Percentiles rank a stretch among this genome's conserved stretches.
These are phyloP conservation scores for Setomelanomma holmii DNA, from an alignment of 2,329 filamentous ascomycete genomes.

Conservation along the genomic window DNA sequence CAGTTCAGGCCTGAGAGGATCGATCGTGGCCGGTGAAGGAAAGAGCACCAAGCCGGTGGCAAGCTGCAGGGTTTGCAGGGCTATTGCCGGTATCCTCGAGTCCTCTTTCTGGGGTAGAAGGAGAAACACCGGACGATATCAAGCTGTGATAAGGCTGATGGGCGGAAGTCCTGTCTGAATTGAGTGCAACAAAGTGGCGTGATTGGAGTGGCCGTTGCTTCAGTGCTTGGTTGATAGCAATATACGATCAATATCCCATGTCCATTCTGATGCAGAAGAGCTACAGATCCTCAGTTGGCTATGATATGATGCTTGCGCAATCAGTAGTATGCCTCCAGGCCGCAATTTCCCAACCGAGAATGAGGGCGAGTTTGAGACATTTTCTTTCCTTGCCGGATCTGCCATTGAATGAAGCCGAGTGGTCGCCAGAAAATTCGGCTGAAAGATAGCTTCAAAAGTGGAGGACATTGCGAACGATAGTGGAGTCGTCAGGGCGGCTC, in stretches of 20 bases:
- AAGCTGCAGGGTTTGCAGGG: conserved; percentile 1
- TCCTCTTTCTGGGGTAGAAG: conserved; percentile 2
- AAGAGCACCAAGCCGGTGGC: background rate
- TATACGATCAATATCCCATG: no score
- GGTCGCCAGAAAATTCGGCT: background rate
- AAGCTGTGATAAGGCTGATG: background rate
- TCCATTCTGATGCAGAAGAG: no score
- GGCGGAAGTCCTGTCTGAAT: no score
- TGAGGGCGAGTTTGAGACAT: background rate
- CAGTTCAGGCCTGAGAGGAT: background rate
- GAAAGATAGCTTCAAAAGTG: background rate
- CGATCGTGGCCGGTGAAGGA: conserved; percentile 4
- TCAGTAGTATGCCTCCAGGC: background rate
- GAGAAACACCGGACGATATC: conserved; percentile 2
- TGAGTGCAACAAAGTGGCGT: no score
- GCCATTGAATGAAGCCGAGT: background rate
- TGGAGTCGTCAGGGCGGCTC: conserved; percentile 15
- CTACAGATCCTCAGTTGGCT: no score
- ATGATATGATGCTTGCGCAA: no score
- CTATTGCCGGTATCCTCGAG: background rate
- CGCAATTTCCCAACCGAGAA: background rate
- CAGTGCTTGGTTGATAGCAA: no score
- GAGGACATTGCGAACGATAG: conserved; percentile 4
- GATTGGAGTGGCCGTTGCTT: no score
- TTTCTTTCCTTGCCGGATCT: background rate